Conservation (phyloP, 305 asterid species). For the Solanum hybrid region DNA sequence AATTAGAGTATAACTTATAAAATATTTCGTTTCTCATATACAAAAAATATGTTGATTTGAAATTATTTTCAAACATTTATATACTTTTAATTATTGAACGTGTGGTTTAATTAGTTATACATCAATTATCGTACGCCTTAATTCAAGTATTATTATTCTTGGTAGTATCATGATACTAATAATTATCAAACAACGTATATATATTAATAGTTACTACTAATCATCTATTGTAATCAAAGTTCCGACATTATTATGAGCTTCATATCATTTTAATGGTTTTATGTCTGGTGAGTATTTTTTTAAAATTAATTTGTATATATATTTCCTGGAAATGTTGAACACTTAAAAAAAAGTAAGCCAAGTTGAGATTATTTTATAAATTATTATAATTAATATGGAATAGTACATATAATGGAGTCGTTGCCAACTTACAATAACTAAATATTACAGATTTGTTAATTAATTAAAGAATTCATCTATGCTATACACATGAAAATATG, state of each 20-base stretch:
- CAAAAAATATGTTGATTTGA: neutral
- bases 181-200: neutral
- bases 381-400: neutral
- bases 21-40: neutral
- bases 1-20: neutral
- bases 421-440: constrained; percentile 17
- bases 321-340: constrained; percentile 19
- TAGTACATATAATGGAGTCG: neutral
- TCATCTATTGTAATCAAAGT: neutral
- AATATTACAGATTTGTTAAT: neutral
- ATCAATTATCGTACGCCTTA: neutral
- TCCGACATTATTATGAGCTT: neutral
- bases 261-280: neutral
- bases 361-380: constrained; percentile 8
- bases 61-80: neutral
- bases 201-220: neutral
- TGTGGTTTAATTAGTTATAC: neutral
- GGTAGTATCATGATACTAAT: neutral
- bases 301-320: neutral
- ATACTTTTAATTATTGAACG: neutral
- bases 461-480: constrained; percentile 6
- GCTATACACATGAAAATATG: constrained; percentile 24
- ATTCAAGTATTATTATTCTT: neutral
- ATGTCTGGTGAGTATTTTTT: constrained; percentile 1
- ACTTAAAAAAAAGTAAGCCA: constrained; percentile 13